Evolutionary conservation across 2,329 filamentous ascomycete genomes (phyloP).

Genomic region (Hymenoscyphus scutula): DNA sequence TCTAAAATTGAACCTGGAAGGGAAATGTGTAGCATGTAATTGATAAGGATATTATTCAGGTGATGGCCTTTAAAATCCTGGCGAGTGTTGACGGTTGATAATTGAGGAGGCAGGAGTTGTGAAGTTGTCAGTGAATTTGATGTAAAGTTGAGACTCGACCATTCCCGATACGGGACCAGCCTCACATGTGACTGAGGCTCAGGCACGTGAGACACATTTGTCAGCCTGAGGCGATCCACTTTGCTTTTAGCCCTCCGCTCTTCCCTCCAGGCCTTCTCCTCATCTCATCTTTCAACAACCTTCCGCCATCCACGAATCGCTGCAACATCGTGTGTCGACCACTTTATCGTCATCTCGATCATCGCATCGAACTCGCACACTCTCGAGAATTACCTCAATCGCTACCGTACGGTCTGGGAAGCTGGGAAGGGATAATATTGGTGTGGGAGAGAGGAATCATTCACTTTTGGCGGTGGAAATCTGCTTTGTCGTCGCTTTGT

Average conservation of each 20-base stretch:
- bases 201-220: background rate
- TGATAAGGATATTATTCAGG: too few species aligned
- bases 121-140: too few species aligned
- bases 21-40: too few species aligned
- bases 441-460: slow-evolving; percentile 17
- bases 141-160: too few species aligned
- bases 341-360: background rate
- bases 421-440: slow-evolving; percentile 17
- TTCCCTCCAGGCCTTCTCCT: background rate
- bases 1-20: too few species aligned
- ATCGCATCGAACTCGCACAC: background rate
- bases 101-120: too few species aligned
- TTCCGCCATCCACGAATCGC: slow-evolving; percentile 1
- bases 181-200: too few species aligned
- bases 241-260: background rate
- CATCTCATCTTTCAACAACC: slow-evolving; percentile 4
- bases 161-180: too few species aligned
- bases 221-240: background rate
- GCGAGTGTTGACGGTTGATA: too few species aligned
- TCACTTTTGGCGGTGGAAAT: slow-evolving; percentile 22
- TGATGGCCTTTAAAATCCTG: too few species aligned
- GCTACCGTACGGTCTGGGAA: slow-evolving; percentile 11
- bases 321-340: background rate
- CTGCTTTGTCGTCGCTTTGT: slow-evolving; percentile 27
- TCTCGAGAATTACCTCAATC: background rate